Evolutionary conservation across 2,329 filamentous ascomycete genomes (phyloP).

Genomic region (Xylariales sp.): DNA sequence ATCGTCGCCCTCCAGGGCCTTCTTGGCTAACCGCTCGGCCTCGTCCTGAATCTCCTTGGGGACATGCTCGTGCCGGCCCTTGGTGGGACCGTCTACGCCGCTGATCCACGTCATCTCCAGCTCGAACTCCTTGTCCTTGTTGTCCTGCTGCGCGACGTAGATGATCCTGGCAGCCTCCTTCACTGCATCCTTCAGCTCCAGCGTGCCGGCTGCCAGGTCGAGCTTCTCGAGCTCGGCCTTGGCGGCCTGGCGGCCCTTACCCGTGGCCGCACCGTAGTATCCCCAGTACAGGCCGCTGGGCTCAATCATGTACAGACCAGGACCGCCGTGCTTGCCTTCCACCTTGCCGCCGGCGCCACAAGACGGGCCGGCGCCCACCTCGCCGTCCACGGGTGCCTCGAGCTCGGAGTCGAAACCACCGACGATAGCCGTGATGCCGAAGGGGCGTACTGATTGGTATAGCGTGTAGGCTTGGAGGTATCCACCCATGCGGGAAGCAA

Average conservation of each 20-base stretch:
- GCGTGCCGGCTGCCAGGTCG: slow-evolving; percentile 71
- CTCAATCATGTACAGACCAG: slow-evolving; percentile 98
- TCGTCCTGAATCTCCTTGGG: slow-evolving; percentile 87
- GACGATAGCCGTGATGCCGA: slow-evolving; percentile 92
- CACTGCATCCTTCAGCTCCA: slow-evolving; percentile 81
- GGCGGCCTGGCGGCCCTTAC: slow-evolving; percentile 92
- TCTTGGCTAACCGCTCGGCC: slow-evolving; percentile 89
- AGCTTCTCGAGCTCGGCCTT: slow-evolving; percentile 99
- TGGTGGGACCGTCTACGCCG: slow-evolving; percentile 76
- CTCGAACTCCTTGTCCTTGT: slow-evolving; percentile 99
- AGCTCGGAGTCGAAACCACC: slow-evolving; percentile 90
- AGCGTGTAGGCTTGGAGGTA: slow-evolving; percentile 98
- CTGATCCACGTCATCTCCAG: slow-evolving; percentile 99
- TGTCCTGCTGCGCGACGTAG: slow-evolving; percentile 95
- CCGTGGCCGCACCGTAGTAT: slow-evolving; percentile 96
- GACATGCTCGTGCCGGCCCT: slow-evolving; percentile 89
- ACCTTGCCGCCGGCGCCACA: slow-evolving; percentile 82
- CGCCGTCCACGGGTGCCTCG: slow-evolving; percentile 80
- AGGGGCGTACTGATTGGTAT: slow-evolving; percentile 93
- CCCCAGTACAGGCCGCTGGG: slow-evolving; percentile 97
- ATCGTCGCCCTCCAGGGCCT: slow-evolving; percentile 81
- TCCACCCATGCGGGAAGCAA: slow-evolving; percentile 88
- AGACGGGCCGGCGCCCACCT: slow-evolving; percentile 77
- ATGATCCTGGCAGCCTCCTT: slow-evolving; percentile 97
- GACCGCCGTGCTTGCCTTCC: slow-evolving; percentile 73